Base-by-base conservation (phyloP, 176 grass and related monocot species). In the Phragmites australis region DNA sequence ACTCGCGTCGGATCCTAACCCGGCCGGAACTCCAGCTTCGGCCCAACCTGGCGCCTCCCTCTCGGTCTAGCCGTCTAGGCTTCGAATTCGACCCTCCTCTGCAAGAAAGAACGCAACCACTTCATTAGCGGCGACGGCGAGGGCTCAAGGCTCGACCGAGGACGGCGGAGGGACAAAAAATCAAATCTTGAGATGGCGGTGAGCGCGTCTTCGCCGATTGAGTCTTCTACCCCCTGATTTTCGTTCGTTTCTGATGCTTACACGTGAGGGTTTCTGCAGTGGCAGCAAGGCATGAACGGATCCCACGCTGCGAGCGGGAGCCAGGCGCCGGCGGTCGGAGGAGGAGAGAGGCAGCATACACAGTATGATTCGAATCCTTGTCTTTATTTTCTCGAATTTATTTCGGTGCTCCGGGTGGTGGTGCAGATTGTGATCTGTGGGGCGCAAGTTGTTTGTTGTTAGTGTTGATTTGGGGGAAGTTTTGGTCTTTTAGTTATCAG, bases 331-430 rank as follows among this genome's bases (percentile, higher is more conserved):
- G 6, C 45, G 57, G 34, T 32, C 4, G 46, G 16, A 21, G 82
- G 43, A 8, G 82, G 70, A 15, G 59, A 43, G 19, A 86, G 57
- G 49, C 78, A 89, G 83, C 76, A 74, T 25, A 89, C 88, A 2
- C 83, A 60, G 88, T 89, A 73, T 54, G 88, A 10, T 60, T 67
- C n/a, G 22, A 56, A 41, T 58, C 21, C 44, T 25, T 32, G 19
- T 26, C 32, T 50, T 57, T 30, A 41, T 19, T 81, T 40, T 47
- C 9, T 70, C 44, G 56, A 10, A 16, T 6, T 68, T 65, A 8
- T 77, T 85, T 62, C 40, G 14, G 26, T 84, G 39, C 11, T 77
- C 34, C 0, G 19, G 34, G 34, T 37, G 34, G 2, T 31, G 1
- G 29, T 37, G 22, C 22, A 51, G 27, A 67, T 74, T 54, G 18